Conservation (phyloP, 176 grass and related monocot species). For the Thinopyrum elongatum region DNA sequence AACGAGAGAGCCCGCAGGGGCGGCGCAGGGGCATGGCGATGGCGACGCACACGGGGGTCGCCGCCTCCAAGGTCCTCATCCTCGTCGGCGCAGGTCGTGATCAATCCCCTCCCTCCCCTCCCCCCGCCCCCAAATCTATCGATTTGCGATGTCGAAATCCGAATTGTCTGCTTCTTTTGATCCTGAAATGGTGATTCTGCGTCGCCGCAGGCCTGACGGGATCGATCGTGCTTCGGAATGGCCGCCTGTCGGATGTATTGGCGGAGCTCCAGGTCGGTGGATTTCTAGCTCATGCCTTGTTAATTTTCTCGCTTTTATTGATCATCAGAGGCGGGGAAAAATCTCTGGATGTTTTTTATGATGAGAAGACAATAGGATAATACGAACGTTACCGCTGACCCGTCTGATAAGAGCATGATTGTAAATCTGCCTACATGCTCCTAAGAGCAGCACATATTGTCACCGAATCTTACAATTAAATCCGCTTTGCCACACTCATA, state of each 20-base stretch:
- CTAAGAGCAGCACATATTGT: no score
- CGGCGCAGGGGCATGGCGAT: conserved; percentile 64
- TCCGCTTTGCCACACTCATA: background rate
- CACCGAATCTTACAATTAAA: no score
- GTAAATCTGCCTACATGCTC: background rate
- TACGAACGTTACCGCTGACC: background rate
- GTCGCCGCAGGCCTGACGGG: conserved; percentile 63
- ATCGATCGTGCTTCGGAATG: conserved; percentile 82
- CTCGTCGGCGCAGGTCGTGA: conserved; percentile 68
- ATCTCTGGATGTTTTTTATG: background rate
- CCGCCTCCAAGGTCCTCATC: conserved; percentile 90
- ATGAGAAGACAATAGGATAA: background rate
- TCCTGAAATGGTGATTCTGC: conserved; percentile 1
- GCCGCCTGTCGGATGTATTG: conserved; percentile 79
- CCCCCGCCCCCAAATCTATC: background rate
- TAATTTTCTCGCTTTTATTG: background rate
- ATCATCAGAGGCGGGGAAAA: background rate
- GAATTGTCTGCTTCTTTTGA: background rate
- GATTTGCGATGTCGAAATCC: conserved; percentile 10
- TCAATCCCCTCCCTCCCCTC: background rate
- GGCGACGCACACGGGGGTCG: conserved; percentile 77
- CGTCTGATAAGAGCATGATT: background rate
- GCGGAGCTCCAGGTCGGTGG: conserved; percentile 67
- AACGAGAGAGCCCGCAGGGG: background rate
- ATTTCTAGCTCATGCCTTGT: background rate